Evolutionary conservation across 2,329 filamentous ascomycete species (phyloP), one percentile per base, ranked within the genome.

Genomic region (Neoascochyta sp.): DNA sequence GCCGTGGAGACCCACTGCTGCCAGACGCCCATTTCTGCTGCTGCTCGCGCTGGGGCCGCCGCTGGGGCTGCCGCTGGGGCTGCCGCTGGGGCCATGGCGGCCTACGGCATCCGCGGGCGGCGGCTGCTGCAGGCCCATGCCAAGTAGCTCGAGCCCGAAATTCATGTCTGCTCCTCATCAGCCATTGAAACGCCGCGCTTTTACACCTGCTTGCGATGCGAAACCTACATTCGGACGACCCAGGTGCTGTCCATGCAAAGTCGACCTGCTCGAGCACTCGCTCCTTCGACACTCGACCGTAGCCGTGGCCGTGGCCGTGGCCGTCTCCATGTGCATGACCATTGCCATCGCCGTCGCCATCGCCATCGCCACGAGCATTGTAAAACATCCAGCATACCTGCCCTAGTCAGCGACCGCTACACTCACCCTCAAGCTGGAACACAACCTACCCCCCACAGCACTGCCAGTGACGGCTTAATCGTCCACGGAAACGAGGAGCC

Each of bases 401-500:
- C 8, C 24, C 10, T 17, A 25, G 23, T 38, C 20, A 38, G 35
- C 27, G 16, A 16, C 7, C n/a, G n/a, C n/a, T n/a, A n/a, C n/a
- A n/a, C n/a, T n/a, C 10, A 12, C 30, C 11, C 9, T 16, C 11
- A 24, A 7, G n/a, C 5, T 22, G 9, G 5, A 22, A 4, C 27
- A 10, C 23, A 37, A 19, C 35, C 30, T 33, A 38, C 64, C 13
- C 64, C 65, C 64, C 65, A 68, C 11, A 68, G 47, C 12, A 68
- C 63, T 9, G 65, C 57, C 26, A 68, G 53, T 21, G 62, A 63
- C 1, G 64, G 62, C 47, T 61, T 60, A 50, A 68, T 64, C 10
- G 63, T 66, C 66, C 64, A 69, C 34, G 64, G 65, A 47, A 65
- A 66, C 18, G 18, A 38, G 9, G 40, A 47, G 35, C 57, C 64